Evolutionary conservation across 2,329 filamentous ascomycete genomes (phyloP).

Genomic region (Botrytis hyacinthi): DNA sequence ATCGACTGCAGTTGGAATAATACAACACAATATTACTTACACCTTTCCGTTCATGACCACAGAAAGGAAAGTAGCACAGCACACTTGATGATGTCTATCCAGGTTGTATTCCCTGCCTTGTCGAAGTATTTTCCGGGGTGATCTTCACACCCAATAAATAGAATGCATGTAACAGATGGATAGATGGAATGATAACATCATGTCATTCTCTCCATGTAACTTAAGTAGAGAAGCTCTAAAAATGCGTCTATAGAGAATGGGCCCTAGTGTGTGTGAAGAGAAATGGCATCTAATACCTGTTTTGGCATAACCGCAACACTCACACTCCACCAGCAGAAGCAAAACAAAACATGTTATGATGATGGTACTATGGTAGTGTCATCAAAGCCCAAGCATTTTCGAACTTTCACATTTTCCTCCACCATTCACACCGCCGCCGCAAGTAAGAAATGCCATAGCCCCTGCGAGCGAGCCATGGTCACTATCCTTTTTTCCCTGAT

Average conservation of each 20-base stretch:
- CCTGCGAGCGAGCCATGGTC: slow-evolving; percentile 11
- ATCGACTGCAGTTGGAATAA: background rate
- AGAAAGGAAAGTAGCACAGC: background rate
- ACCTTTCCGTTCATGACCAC: slow-evolving; percentile 6
- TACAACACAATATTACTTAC: background rate
- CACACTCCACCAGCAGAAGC: background rate
- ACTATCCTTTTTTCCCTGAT: slow-evolving; percentile 14
- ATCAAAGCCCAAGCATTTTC: slow-evolving; percentile 4
- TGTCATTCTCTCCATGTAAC: background rate
- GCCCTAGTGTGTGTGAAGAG: background rate
- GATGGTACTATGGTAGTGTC: slow-evolving; percentile 7
- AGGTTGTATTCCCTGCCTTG: background rate
- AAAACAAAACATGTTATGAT: background rate
- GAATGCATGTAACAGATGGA: background rate
- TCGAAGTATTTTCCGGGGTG: slow-evolving; percentile 9
- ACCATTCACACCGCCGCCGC: slow-evolving; percentile 20
- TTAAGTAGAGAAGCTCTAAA: background rate
- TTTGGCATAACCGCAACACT: background rate
- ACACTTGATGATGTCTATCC: background rate
- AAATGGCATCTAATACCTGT: background rate
- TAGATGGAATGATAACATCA: background rate
- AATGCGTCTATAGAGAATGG: background rate
- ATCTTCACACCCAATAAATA: slow-evolving; percentile 5
- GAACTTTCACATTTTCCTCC: background rate
- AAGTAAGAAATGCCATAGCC: background rate